A percentile compares a stretch with the other conserved stretches of the same genome.
Evolutionary conservation across 2,329 filamentous ascomycete genomes (phyloP).

Genomic region (Paraphaeosphaeria minitans): DNA sequence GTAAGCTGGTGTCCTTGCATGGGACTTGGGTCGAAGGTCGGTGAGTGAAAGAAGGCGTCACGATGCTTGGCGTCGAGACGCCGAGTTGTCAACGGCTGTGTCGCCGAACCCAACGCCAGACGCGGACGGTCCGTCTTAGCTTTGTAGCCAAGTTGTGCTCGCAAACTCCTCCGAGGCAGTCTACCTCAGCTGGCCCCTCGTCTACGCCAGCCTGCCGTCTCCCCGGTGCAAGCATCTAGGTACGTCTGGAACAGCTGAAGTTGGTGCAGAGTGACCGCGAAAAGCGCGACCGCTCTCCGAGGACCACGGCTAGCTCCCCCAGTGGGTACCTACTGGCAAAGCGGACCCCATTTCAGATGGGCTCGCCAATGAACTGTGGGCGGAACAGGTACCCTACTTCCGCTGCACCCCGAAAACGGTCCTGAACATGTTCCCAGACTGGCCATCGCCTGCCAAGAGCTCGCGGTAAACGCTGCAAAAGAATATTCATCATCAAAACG

Average conservation of each 20-base stretch:
- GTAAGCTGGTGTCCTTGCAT: background rate
- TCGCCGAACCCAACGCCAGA: background rate
- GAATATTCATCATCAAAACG: background rate
- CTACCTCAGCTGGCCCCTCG: background rate
- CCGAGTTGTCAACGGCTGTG: background rate
- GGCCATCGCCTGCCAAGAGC: constrained; percentile 23
- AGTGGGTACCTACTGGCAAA: constrained; percentile 3
- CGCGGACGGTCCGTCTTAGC: background rate
- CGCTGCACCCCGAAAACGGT: constrained; percentile 22
- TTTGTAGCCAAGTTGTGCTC: background rate
- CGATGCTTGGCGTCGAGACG: background rate
- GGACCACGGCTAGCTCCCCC: background rate
- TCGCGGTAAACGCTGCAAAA: constrained; percentile 35
- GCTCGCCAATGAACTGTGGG: constrained; percentile 29
- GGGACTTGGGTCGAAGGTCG: background rate
- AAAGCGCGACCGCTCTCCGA: constrained; percentile 11
- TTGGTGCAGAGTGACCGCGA: constrained; percentile 1
- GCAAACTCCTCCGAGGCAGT: background rate
- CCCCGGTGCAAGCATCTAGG: constrained; percentile 4
- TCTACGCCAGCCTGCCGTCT: constrained; percentile 4
- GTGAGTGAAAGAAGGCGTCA: background rate
- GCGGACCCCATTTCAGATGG: constrained; percentile 15
- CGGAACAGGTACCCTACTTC: constrained; percentile 14
- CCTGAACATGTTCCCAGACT: constrained; percentile 18
- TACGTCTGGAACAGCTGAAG: background rate